Evolutionary conservation across 306 rosid genomes (phyloP).

Genomic region (Begonia peltatifolia): DNA sequence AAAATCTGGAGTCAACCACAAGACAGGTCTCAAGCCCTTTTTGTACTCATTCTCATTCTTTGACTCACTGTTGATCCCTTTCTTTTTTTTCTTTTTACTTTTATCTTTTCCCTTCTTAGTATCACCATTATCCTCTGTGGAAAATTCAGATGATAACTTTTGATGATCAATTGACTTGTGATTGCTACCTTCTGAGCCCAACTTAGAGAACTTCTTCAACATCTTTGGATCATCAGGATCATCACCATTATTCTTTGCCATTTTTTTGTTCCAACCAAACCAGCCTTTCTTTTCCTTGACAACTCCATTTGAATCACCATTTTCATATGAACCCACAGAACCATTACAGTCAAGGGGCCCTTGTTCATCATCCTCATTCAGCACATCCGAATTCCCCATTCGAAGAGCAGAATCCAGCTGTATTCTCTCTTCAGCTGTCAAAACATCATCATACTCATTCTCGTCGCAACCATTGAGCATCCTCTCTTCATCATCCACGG

Average conservation of each 20-base stretch:
- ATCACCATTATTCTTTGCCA: slow-evolving; percentile 38
- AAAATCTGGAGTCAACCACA: slow-evolving; percentile 97
- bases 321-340: slow-evolving; percentile 38
- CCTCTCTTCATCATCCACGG: slow-evolving; percentile 76
- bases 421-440: slow-evolving; percentile 89
- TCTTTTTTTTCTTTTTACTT: slow-evolving; percentile 66
- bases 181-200: slow-evolving; percentile 61
- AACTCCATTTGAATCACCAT: slow-evolving; percentile 51
- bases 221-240: slow-evolving; percentile 64
- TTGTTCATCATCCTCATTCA: slow-evolving; percentile 65
- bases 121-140: slow-evolving; percentile 52
- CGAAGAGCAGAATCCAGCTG: slow-evolving; percentile 91
- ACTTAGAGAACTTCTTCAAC: slow-evolving; percentile 58
- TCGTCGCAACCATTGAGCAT: slow-evolving; percentile 60
- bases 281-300: slow-evolving; percentile 91
- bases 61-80: slow-evolving; percentile 39
- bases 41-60: slow-evolving; percentile 94
- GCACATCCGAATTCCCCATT: slow-evolving; percentile 62
- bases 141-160: slow-evolving; percentile 47
- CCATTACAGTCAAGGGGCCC: slow-evolving; percentile 44
- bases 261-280: slow-evolving; percentile 96
- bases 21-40: slow-evolving; percentile 94
- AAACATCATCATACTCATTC: slow-evolving; percentile 81
- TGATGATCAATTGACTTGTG: slow-evolving; percentile 55
- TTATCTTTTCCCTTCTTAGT: slow-evolving; percentile 79